Base-by-base conservation (phyloP, 768 basidiomycete genomes). In the Tricholoma saponaceum region DNA sequence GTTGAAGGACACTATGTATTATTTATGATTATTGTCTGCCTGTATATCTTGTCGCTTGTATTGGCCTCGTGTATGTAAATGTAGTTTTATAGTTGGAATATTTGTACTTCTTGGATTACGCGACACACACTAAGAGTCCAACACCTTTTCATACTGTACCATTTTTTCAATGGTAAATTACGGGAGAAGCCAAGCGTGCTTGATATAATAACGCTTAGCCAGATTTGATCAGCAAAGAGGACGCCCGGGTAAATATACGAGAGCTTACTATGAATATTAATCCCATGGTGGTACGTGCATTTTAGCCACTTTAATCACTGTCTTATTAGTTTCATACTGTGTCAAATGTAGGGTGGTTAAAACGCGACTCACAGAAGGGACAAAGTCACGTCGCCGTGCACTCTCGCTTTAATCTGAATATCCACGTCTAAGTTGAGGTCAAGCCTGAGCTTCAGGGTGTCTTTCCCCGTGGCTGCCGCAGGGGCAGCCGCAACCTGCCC, bases 1-100 rank as follows among this genome's bases (percentile, higher is more conserved):
- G 5, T 67, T 90, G 66, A 87, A 82, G 70, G 79, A 87, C 35
- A 85, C 85, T 0, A 91, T 91, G 89, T 91, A 81, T 64, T 91
- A 91, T 69, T 74, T 90, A n/a, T 89, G 55, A 69, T 52, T 46
- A 20, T 22, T 22, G 9, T 43, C 6, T 10, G 12, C 13, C 13
- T 4, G 4, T 16, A 2, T 10, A n/a, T n/a, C n/a, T n/a, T n/a
- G n/a, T n/a, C 12, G 12, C 13, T 23, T 4, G 4, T 16, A 2
- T 10, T 20, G 9, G 18, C 2, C 4, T 46, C 44, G 22, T 46
- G 13, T 47, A 16, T 47, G 46, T 47, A 44, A 22, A 47, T 47
- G 46, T 16, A 14, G 16, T 13, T 25, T 16, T 35, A 35, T 8
- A 28, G n/a, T 28, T 3, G 8, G 12, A 32, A 32, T 32, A 32